Evolutionary conservation across 2,329 filamentous ascomycete species (phyloP), one percentile per base, ranked within the genome.

Genomic region (Lasiodiplodia citricola): DNA sequence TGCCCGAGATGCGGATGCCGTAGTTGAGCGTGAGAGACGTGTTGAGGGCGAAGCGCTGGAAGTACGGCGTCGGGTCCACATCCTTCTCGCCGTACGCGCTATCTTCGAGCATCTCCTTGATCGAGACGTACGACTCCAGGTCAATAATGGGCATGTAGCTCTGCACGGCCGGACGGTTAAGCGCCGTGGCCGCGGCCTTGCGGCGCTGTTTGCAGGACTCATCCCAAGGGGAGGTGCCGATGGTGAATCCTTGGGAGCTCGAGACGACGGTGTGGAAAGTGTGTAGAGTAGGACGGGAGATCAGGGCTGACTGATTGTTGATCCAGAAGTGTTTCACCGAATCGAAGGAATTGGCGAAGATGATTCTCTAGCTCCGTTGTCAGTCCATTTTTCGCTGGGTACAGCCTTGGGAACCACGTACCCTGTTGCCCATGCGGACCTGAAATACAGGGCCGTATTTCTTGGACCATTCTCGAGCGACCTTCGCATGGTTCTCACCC

Each of bases 131-230:
- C 35, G 89, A 88, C 77, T 95, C 92, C 31, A 94, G 87, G 73
- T 95, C 92, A 63, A 95, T 89, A 72, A 94, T 92, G 0, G 92
- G 92, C 87, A 94, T 91, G 77, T 95, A 95, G 0, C 89, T 90
- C 74, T 93, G 90, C 1, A 92, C 87, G 0, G 92, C 89, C 0
- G 92, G 91, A 0, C 90, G 86, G 77, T 94, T 94, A 25, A 95
- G 84, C 0, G 92, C 92, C 0, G 92, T 93, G 4, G 91, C 92
- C 1, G 92, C 92, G 0, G 91, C 92, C 81, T 93, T 94, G 71
- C 92, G 87, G 11, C 92, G 87, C 28, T 85, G 83, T 78, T 94
- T 95, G 80, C 91, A 93, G 2, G 89, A 92, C 63, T 93, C 92
- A 70, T 94, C 91, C 90, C 92, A 96, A 0, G 92, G 92, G 0